These are phyloP conservation scores for Pichia manshurica DNA, from an alignment of 805 yeast species.

Conservation along the genomic window DNA sequence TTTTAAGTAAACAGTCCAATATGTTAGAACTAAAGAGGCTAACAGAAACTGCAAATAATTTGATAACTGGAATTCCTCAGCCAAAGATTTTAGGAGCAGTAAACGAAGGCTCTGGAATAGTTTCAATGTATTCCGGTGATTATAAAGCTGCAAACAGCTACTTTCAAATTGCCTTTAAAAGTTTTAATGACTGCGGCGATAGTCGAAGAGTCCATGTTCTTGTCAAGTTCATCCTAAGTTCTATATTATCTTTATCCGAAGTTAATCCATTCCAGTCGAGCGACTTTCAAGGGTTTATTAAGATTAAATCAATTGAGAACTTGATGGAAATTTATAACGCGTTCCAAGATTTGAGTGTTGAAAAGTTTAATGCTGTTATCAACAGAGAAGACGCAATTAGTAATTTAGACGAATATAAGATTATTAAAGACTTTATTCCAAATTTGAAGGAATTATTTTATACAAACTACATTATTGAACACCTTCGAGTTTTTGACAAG, in stretches of 20 bases:
- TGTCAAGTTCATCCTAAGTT: conserved; percentile 55
- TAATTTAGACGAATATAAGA: conserved; percentile 14
- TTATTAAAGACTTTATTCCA: conserved; percentile 23
- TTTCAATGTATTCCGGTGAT: conserved; percentile 54
- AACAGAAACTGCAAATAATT: conserved; percentile 41
- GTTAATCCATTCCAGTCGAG: conserved; percentile 70
- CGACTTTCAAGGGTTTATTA: conserved; percentile 44
- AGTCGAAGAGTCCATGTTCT: conserved; percentile 51
- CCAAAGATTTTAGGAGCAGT: conserved; percentile 71
- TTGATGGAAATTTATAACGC: conserved; percentile 25
- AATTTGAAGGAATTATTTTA: conserved; percentile 23
- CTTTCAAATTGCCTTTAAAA: conserved; percentile 46
- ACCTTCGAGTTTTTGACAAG: conserved; percentile 20
- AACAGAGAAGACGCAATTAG: conserved; percentile 10
- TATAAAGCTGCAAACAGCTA: conserved; percentile 48
- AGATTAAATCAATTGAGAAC: conserved; percentile 16
- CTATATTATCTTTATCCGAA: conserved; percentile 57
- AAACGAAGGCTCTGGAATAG: conserved; percentile 68
- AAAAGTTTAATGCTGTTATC: conserved; percentile 18
- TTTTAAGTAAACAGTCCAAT: conserved; percentile 35
- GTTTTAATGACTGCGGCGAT: conserved; percentile 54
- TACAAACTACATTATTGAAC: conserved; percentile 20
- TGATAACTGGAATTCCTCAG: conserved; percentile 65
- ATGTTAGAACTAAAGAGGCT: conserved; percentile 37
- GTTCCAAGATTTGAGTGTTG: conserved; percentile 25